These are phyloP conservation scores for Zoysia matrella DNA, from an alignment of 202 grass and related monocot species.

Conservation along the genomic window DNA sequence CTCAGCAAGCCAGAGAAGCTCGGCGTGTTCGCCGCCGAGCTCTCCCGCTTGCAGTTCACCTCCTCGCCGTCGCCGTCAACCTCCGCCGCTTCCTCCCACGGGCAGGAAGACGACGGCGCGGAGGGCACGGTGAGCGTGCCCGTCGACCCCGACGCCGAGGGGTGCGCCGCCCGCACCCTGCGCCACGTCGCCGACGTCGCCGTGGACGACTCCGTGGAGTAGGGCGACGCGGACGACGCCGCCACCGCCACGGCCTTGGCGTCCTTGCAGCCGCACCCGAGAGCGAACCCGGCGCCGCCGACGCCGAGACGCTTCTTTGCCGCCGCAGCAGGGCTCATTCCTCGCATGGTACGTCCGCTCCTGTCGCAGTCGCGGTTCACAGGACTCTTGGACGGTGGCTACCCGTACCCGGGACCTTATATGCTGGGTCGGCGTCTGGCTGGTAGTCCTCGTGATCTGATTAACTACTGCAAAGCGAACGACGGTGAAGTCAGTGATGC, in stretches of 20 bases:
- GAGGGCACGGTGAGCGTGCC: conserved; percentile 57
- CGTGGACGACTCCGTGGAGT: conserved; percentile 48
- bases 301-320: conserved; percentile 52
- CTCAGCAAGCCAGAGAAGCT: conserved; percentile 80
- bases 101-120: conserved; percentile 61
- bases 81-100: conserved; percentile 39
- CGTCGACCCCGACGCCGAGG: conserved; percentile 41
- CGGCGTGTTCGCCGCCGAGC: not conserved
- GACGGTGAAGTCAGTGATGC: not conserved
- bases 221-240: conserved; percentile 31
- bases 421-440: conserved; percentile 17
- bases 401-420: conserved; percentile 18
- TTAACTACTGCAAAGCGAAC: conserved; percentile 22
- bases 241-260: conserved; percentile 65
- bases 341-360: not conserved
- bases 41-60: conserved; percentile 40
- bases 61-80: conserved; percentile 35
- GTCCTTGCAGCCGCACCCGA: conserved; percentile 75
- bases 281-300: conserved; percentile 37
- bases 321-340: conserved; percentile 33
- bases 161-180: not conserved
- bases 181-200: conserved; percentile 34
- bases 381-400: conserved; percentile 37
- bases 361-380: conserved; percentile 22
- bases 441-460: conserved; percentile 1